Evolutionary conservation across 768 basidiomycete genomes (phyloP).

Genomic region (Boletus eberwhitei): DNA sequence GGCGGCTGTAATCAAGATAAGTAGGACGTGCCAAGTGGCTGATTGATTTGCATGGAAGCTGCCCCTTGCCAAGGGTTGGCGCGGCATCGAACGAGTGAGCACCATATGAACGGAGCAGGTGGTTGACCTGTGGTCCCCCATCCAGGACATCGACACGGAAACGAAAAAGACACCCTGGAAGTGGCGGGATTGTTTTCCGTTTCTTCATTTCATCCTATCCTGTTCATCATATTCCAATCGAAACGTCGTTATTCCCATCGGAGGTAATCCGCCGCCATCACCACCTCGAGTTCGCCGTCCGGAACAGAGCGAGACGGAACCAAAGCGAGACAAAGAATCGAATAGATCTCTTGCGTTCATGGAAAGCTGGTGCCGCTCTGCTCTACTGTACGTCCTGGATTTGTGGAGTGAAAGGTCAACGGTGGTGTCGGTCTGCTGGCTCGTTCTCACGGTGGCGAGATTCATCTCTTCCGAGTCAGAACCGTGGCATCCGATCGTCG

Average conservation of each 20-base stretch:
- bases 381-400: neutral
- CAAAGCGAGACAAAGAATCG: constrained; percentile 3
- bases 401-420: neutral
- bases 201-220: constrained; percentile 8
- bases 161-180: neutral
- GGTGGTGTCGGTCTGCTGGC: neutral
- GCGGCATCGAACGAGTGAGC: neutral
- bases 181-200: neutral
- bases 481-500: neutral
- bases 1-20: constrained; percentile 5
- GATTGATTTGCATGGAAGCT: constrained; percentile 19
- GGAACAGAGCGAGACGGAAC: constrained; percentile 11
- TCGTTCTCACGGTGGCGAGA: neutral
- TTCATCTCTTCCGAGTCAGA: neutral
- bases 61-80: constrained; percentile 5
- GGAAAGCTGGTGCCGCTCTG: neutral
- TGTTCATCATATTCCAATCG: constrained; percentile 7
- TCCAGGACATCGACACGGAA: neutral
- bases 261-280: constrained; percentile 5
- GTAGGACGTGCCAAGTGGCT: constrained; percentile 1
- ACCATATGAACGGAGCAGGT: neutral
- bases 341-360: neutral
- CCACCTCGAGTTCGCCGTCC: constrained; percentile 3
- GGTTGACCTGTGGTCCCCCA: neutral
- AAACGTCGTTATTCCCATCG: constrained; percentile 11